Conservation (phyloP, 768 basidiomycete genomes). For the Mrakia blollopis region DNA sequence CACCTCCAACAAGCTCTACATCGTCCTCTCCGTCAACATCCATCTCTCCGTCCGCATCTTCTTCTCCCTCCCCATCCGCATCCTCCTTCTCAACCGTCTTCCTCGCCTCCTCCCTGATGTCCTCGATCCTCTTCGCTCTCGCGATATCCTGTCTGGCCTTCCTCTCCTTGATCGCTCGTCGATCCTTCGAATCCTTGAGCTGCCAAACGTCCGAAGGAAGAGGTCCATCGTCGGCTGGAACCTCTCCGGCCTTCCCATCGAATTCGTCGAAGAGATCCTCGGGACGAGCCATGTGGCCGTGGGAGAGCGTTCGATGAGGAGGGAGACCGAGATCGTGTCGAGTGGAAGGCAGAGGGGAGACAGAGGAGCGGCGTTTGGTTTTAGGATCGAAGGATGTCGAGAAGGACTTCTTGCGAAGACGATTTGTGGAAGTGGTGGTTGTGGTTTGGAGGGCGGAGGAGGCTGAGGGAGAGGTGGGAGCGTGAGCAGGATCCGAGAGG, state of each 20-base stretch:
- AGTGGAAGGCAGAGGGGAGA: background rate
- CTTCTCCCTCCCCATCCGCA: conserved; percentile 30
- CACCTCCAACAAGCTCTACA: background rate
- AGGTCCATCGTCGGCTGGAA: background rate
- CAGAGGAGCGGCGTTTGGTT: background rate
- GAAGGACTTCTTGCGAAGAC: background rate
- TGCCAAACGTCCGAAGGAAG: background rate
- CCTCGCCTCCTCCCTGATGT: background rate
- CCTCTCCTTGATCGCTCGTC: conserved; percentile 9
- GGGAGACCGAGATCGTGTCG: background rate
- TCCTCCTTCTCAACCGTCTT: conserved; percentile 11
- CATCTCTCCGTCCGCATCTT: conserved; percentile 27
- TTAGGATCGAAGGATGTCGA: background rate
- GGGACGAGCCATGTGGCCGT: background rate
- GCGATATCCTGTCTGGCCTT: background rate
- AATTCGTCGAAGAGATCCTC: background rate
- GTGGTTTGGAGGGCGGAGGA: background rate
- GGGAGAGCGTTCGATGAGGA: background rate
- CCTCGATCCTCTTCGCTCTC: conserved; percentile 10
- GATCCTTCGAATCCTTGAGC: background rate
- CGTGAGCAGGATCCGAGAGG: background rate
- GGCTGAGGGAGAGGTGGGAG: background rate
- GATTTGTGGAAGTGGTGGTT: background rate
- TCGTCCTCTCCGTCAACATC: conserved; percentile 28
- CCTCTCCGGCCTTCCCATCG: background rate